phyloP scores from a whole-genome alignment of 2,329 filamentous ascomycete species.

The Reticulascus tulasneorum region DNA sequence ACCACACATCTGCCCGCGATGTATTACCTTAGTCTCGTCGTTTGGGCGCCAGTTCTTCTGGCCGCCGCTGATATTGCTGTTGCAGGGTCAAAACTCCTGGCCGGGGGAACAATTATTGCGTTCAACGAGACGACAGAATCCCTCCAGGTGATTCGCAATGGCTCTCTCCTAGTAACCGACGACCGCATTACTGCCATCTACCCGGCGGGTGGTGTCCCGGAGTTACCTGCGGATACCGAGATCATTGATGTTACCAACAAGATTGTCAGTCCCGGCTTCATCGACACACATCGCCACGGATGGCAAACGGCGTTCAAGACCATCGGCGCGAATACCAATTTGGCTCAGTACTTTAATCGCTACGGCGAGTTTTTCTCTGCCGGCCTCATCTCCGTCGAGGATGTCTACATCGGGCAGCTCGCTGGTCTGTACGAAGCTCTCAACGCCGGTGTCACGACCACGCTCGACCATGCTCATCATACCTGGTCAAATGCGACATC shows the following conservation, averaged over 20 bases:
- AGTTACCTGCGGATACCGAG: conserved; percentile 23
- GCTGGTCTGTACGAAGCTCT: conserved; percentile 45
- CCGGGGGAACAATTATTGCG: conserved; percentile 35
- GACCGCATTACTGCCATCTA: conserved; percentile 33
- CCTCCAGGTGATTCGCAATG: conserved; percentile 33
- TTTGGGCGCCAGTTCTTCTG: no score
- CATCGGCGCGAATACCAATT: conserved; percentile 44
- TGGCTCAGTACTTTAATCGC: conserved; percentile 43
- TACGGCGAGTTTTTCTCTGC: conserved; percentile 30
- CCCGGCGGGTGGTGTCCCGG: neutral
- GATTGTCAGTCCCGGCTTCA: conserved; percentile 51
- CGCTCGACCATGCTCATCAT: conserved; percentile 49
- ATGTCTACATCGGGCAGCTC: conserved; percentile 43
- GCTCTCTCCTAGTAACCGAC: conserved; percentile 33
- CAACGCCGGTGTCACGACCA: conserved; percentile 49
- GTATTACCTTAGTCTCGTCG: no score
- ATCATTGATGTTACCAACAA: conserved; percentile 45
- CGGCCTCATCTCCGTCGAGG: conserved; percentile 32
- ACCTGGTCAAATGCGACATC: conserved; percentile 39
- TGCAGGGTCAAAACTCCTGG: conserved; percentile 21
- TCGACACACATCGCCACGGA: conserved; percentile 52
- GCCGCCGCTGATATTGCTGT: no score
- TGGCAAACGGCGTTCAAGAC: conserved; percentile 56
- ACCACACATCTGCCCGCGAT: no score
- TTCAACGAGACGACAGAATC: conserved; percentile 29